phyloP scores from a whole-genome alignment of 108 stramenopile species.

The Stephanodiscus minutulus region DNA sequence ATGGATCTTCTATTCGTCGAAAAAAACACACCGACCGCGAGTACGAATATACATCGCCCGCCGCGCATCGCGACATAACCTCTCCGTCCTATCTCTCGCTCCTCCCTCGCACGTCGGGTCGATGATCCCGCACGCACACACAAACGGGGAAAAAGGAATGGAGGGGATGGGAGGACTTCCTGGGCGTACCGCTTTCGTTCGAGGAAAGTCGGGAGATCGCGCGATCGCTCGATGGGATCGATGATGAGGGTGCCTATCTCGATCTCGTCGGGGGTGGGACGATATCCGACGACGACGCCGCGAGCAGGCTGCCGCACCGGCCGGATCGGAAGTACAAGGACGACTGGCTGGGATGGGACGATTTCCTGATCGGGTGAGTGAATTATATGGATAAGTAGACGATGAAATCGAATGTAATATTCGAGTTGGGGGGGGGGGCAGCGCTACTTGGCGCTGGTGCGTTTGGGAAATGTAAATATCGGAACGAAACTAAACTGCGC shows the following conservation, averaged over 20 bases:
- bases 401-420: no score
- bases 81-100: no score
- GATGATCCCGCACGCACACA: no score
- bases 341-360: conserved; percentile 71
- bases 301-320: conserved; percentile 58
- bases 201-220: conserved; percentile 49
- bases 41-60: no score
- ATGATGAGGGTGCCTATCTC: conserved; percentile 56
- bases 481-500: no score
- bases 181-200: conserved; percentile 50
- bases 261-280: conserved; percentile 42
- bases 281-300: conserved; percentile 55
- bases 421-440: no score
- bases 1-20: no score
- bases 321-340: conserved; percentile 70
- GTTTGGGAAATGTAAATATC: no score
- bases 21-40: no score
- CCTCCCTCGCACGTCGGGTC: background rate
- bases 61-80: no score
- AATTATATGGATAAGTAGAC: background rate
- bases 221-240: conserved; percentile 32
- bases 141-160: conserved; percentile 53
- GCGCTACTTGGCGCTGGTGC: no score
- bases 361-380: conserved; percentile 46
- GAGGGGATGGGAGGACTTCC: conserved; percentile 77